Base-by-base conservation (phyloP, 495 filamentous ascomycete species). In the Hamigera avellanea region DNA sequence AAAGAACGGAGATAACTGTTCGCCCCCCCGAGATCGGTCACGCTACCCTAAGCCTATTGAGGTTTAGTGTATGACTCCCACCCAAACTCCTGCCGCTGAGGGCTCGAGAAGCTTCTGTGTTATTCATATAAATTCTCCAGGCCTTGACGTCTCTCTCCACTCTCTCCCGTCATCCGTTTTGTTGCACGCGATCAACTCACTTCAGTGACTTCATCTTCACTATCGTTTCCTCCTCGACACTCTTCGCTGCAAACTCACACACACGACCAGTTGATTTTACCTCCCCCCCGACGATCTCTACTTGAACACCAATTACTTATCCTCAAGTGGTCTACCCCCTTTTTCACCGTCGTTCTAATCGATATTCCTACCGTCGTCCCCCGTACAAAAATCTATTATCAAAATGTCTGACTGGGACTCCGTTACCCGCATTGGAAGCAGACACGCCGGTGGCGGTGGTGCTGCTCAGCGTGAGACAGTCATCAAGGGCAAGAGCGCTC, bases 341-440 rank as follows among this genome's bases (percentile, higher is more conserved):
- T 9, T 23, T 23, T 23, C 9, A 4, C 21, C 5, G 5, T 23
- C 21, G 21, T 23, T 23, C 5, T 4, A 23, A 4, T 23, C 21
- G 21, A 23, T 4, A 23, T 23, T 23, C 9, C 21, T 23, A 23
- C 21, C n/a, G 9, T 9, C 21, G 21, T 23, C 21, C 5, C 9
- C 7, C 19, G 12, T 35, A 40, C 37, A 18, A 37, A 12, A 8
- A 9, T 26, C 33, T 35, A 36, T 33, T 44, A n/a, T n/a, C 53
- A 65, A 48, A 52, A 66, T 66, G 62, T 45, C 72, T 50, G 81
- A 93, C 47, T 95, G 89, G 89, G 83, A 94, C 49, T 61, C 68
- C 44, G 81, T 83, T 46, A 93, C 87, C 56, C 93, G 86, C 74
- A 99, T 99, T 54, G 91, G 91, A 46, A 80, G 72, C 70, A 88